Evolutionary conservation across 371 early-diverging fungal genomes (phyloP), one percentile per base, ranked within the genome.

Genomic region (Syncephalis plumigaleata): DNA sequence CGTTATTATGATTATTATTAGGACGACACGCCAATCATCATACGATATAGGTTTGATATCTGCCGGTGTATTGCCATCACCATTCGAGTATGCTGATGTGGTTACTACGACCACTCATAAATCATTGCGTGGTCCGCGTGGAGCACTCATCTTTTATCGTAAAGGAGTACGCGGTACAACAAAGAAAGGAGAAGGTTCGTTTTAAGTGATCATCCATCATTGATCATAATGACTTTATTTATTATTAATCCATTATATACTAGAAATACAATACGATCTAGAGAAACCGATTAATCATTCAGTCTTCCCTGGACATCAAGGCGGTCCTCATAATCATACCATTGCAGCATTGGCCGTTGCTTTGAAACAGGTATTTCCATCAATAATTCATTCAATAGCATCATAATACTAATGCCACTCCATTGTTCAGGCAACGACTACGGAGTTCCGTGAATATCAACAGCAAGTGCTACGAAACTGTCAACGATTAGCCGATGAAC

Each of bases 91-190:
- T 64, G 82, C 95, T 48, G 99, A 99, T 66, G 83, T 98, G 49
- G 98, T 98, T 48, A 98, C 98, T 20, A 98, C 98, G 31, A 98
- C 98, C 47, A 98, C 98, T 1, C 99, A 99, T 75, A 99, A 99
- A 63, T 87, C 96, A 11, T 75, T 99, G 20, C 77, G 98, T 54
- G 99, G 99, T n/a, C 99, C 99, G 26, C 79, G 98, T 59, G 96
- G 92, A 42, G 91, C 91, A 43, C 80, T 99, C 79, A 97, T 99
- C 67, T 98, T 98, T 67, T 95, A 75, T 78, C 85, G 96, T 56
- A 91, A 88, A 64, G 95, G 92, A 52, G 71, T 83, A 21, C 70
- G 87, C 17, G 62, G 61, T 39, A 70, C 74, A 23, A 81, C 83
- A 63, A 87, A 90, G 68, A 89, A 89, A 67, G 88, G 89, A 40